Evolutionary conservation across 2,329 filamentous ascomycete species (phyloP), one percentile per base, ranked within the genome.

Genomic region (Sclerotinia nivalis): DNA sequence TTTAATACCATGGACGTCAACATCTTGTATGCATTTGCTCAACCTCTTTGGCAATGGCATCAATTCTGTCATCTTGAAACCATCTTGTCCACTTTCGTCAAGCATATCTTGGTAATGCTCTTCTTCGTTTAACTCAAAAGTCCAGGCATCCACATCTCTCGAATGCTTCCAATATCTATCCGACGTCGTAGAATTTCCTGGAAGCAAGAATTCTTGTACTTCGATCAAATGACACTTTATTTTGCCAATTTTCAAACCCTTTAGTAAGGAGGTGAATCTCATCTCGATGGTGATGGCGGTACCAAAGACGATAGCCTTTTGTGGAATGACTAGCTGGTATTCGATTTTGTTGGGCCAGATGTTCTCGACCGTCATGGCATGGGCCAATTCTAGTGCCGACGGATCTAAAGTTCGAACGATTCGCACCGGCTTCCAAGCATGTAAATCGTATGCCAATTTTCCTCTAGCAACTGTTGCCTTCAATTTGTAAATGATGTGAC

Each of bases 261-360:
- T 98, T 66, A 97, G 84, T 2, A 98, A 83, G 0, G 95, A 94
- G 1, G 93, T 92, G 72, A 98, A 89, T 72, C 92, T 89, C 82
- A 97, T 95, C 75, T 97, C 90, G 71, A 97, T 86, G 1, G 89
- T 88, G 62, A 98, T 89, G 31, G 86, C 86, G n/a, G 93, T 96
- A 64, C 96, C 96, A 76, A 97, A 97, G 25, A 97, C 91, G 68
- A 97, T 91, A 2, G 96, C 96, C 82, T 97, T 97, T 77, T 93
- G 94, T 0, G 96, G 95, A 15, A 97, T 92, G 70, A 93, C 89
- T 73, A 99, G 93, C 43, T 93, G 95, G 82, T 99, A 99, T 79
- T 97, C 93, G 75, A 98, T 88, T 84, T 99, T 99, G 83, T 97
- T 96, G 8, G 93, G 92, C 96, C 96, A 99, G 73, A 97, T 91